Evolutionary conservation across 1,284 basidiomycete species (phyloP).

Genomic region (Coniferiporia weirii): DNA sequence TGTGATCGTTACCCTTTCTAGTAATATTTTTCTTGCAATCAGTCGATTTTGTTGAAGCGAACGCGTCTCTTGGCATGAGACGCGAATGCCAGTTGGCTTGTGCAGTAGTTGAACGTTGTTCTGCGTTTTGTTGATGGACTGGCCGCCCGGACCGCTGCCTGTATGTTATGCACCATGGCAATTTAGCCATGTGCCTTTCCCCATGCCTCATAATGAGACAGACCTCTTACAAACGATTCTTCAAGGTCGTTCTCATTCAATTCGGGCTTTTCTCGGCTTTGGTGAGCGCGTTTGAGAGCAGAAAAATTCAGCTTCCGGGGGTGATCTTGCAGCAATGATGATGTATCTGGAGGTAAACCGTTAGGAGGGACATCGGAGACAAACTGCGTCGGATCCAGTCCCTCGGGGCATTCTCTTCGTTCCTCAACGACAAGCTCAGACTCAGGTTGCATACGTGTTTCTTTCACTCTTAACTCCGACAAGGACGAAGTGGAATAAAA

Average conservation of each 20-base stretch:
- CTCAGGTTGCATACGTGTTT: background rate
- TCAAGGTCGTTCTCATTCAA: slow-evolving; percentile 68
- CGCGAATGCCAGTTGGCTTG: slow-evolving; percentile 71
- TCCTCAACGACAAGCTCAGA: background rate
- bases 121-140: slow-evolving; percentile 82
- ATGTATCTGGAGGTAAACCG: background rate
- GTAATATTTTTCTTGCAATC: slow-evolving; percentile 57
- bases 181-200: too few species aligned
- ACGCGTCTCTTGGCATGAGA: slow-evolving; percentile 74
- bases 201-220: slow-evolving; percentile 17
- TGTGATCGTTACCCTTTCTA: slow-evolving; percentile 59
- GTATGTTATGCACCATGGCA: background rate
- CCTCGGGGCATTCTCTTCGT: background rate
- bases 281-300: slow-evolving; percentile 62
- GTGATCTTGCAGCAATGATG: background rate
- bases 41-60: slow-evolving; percentile 66
- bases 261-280: slow-evolving; percentile 55
- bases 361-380: background rate
- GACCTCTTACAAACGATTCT: slow-evolving; percentile 74
- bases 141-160: slow-evolving; percentile 82
- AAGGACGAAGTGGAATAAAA: background rate
- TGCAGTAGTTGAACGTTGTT: slow-evolving; percentile 79
- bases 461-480: background rate
- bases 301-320: slow-evolving; percentile 38
- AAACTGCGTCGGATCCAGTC: background rate